Conservation (phyloP, 208 protist genomes). For the Acanthamoeba castellanii region DNA sequence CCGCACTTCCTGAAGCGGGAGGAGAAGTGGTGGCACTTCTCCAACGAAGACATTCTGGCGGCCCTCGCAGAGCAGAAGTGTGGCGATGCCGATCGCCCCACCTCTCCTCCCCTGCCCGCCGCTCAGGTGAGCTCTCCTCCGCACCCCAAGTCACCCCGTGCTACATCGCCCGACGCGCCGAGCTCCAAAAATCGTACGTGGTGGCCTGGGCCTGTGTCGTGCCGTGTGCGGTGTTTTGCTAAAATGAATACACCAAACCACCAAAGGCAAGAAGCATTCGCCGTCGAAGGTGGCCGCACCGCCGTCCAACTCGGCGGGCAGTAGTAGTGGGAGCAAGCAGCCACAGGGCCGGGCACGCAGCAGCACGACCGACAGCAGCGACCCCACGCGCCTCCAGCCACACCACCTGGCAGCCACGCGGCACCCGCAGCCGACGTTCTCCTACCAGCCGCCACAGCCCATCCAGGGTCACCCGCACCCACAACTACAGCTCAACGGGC, state of each 20-base stretch:
- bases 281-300: neutral
- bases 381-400: neutral
- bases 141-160: neutral
- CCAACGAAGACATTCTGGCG: slow-evolving; percentile 25
- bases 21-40: slow-evolving; percentile 58
- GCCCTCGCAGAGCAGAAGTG: neutral
- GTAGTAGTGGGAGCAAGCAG: neutral
- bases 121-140: neutral
- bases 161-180: neutral
- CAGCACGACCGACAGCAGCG: neutral
- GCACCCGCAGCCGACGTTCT: neutral
- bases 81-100: neutral
- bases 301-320: neutral
- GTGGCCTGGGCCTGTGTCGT: too few species aligned
- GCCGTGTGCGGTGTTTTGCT: neutral
- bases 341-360: neutral
- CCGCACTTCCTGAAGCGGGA: neutral
- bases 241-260: too few species aligned
- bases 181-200: neutral
- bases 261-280: neutral
- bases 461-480: too few species aligned
- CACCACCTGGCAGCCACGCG: neutral
- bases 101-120: neutral
- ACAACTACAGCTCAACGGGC: too few species aligned
- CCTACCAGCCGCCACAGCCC: too few species aligned